These are phyloP conservation scores for Mycena maculata DNA, from an alignment of 768 basidiomycete species.

Conservation along the genomic window DNA sequence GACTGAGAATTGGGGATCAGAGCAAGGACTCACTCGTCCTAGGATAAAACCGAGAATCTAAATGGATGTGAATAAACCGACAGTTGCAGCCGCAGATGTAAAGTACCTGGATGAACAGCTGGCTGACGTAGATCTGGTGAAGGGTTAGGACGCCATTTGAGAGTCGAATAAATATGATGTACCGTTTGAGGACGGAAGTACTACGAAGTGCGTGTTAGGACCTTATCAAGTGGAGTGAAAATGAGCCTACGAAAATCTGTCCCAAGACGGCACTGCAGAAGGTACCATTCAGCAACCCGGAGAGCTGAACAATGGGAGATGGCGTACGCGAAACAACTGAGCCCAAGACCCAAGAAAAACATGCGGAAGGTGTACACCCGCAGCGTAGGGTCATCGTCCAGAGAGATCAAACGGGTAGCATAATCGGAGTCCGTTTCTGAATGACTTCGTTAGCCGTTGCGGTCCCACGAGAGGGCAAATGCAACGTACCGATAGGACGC, in stretches of 20 bases:
- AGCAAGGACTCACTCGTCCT: conserved; percentile 47
- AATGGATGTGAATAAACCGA: not conserved
- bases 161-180: not conserved
- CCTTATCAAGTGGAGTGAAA: conserved; percentile 1
- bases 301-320: not conserved
- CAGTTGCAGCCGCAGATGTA: not conserved
- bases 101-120: conserved; percentile 51
- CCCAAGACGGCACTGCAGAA: conserved; percentile 47
- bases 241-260: conserved; percentile 49
- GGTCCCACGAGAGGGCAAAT: not conserved
- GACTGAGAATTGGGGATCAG: not conserved
- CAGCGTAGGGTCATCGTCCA: conserved; percentile 53
- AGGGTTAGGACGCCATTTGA: not conserved
- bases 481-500: conserved; percentile 47
- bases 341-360: conserved; percentile 58
- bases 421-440: conserved; percentile 49
- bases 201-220: conserved; percentile 40
- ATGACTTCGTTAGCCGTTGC: not conserved
- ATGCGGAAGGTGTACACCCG: conserved; percentile 57
- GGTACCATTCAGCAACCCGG: not conserved
- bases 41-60: conserved; percentile 55
- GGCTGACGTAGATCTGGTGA: conserved; percentile 48
- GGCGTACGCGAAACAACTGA: conserved; percentile 51
- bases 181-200: conserved; percentile 56
- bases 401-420: conserved; percentile 51